These are phyloP conservation scores for Cyberlindnera mrakii DNA, from an alignment of 805 yeast genomes.

Conservation along the genomic window DNA sequence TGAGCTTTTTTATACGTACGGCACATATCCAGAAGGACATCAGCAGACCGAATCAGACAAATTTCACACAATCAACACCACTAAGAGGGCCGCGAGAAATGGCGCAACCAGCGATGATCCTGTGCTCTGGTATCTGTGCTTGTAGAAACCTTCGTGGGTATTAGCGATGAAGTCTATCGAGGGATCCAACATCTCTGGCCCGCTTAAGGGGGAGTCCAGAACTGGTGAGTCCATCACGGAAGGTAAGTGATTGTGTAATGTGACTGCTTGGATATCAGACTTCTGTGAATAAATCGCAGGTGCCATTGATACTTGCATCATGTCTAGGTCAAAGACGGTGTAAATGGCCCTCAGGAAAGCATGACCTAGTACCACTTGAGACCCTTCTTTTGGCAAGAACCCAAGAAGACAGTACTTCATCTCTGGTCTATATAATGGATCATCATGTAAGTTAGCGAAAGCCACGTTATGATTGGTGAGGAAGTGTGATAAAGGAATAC, in stretches of 20 bases:
- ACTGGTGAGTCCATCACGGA: background rate
- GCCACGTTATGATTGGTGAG: conserved; percentile 1
- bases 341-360: conserved; percentile 17
- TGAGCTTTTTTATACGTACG: too few species aligned
- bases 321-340: conserved; percentile 21
- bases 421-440: background rate
- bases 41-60: too few species aligned
- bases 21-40: too few species aligned
- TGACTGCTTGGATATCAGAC: conserved; percentile 4
- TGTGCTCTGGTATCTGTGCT: background rate
- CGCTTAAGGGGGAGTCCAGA: too few species aligned
- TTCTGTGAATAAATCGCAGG: conserved; percentile 12
- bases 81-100: too few species aligned
- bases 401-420: conserved; percentile 13
- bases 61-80: too few species aligned
- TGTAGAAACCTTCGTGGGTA: conserved; percentile 2
- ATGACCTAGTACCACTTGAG: conserved; percentile 15
- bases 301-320: conserved; percentile 19
- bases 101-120: background rate
- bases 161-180: conserved; percentile 12
- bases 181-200: conserved; percentile 10
- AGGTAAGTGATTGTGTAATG: conserved; percentile 1
- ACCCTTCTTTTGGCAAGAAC: conserved; percentile 3
- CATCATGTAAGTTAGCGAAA: background rate
- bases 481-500: conserved; percentile 4